phyloP scores from a whole-genome alignment of 2,329 filamentous ascomycete species.

The Whalleya microplaca region DNA sequence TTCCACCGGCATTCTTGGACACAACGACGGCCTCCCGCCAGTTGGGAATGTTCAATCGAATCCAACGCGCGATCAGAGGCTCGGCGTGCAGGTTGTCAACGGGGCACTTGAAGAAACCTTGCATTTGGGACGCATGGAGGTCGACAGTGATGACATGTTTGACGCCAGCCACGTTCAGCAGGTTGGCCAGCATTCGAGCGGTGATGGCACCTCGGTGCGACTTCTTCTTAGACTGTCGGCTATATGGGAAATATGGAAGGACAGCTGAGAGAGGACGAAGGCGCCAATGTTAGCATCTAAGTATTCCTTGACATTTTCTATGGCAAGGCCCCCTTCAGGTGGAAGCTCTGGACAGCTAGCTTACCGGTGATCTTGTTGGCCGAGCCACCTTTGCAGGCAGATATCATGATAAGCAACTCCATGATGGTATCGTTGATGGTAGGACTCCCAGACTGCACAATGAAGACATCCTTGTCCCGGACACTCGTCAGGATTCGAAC shows the following conservation, averaged over 20 bases:
- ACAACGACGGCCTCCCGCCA: slow-evolving; percentile 95
- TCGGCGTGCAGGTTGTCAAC: slow-evolving; percentile 98
- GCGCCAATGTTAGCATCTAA: slow-evolving; percentile 15
- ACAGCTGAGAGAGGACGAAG: slow-evolving; percentile 60
- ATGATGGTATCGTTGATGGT: slow-evolving; percentile 99
- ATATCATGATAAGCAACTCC: slow-evolving; percentile 99
- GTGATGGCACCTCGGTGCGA: slow-evolving; percentile 95
- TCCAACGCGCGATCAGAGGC: slow-evolving; percentile 94
- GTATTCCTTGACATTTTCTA: slow-evolving; percentile 1
- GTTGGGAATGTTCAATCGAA: slow-evolving; percentile 80
- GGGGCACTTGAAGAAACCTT: slow-evolving; percentile 97
- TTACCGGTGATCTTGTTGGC: slow-evolving; percentile 94
- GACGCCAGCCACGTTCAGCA: slow-evolving; percentile 89
- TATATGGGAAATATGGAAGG: slow-evolving; percentile 97
- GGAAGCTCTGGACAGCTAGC: slow-evolving; percentile 40
- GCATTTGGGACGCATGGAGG: slow-evolving; percentile 97
- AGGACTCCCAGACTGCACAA: slow-evolving; percentile 93
- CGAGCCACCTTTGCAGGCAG: slow-evolving; percentile 95
- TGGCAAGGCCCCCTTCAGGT: slow-evolving; percentile 1
- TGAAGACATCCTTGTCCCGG: slow-evolving; percentile 97
- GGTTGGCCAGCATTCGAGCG: slow-evolving; percentile 94
- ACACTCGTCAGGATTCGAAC: slow-evolving; percentile 75
- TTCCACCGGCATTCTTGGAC: slow-evolving; percentile 96
- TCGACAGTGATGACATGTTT: slow-evolving; percentile 98
- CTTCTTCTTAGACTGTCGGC: slow-evolving; percentile 98